Evolutionary conservation across 2,329 filamentous ascomycete genomes (phyloP).

Genomic region (Penicillium occitanis): DNA sequence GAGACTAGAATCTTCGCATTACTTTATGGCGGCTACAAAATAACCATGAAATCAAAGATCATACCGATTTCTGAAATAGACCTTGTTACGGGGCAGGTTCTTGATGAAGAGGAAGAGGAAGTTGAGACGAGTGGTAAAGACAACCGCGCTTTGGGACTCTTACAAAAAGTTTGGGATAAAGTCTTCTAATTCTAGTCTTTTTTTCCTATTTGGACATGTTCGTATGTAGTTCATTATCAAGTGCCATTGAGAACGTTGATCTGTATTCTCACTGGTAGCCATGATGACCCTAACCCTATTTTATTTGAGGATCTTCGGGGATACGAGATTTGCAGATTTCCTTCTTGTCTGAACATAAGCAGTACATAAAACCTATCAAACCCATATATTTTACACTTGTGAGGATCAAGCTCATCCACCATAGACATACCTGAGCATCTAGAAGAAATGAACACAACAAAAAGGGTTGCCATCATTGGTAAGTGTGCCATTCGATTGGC

Average conservation of each 20-base stretch:
- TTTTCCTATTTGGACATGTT: neutral
- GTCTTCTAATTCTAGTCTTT: neutral
- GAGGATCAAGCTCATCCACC: neutral
- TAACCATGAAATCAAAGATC: too few species aligned
- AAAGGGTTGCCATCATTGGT: conserved; percentile 57
- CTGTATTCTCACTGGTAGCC: neutral
- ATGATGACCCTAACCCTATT: neutral
- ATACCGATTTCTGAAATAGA: too few species aligned
- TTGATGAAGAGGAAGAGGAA: too few species aligned
- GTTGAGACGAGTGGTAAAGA: too few species aligned
- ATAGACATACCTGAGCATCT: neutral
- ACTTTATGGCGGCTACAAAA: too few species aligned
- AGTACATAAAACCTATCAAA: neutral
- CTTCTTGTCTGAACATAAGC: neutral
- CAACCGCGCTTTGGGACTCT: too few species aligned
- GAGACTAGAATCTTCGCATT: too few species aligned
- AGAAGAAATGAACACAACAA: conserved; percentile 29
- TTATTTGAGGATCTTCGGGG: neutral
- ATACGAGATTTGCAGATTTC: neutral
- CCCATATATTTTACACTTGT: neutral
- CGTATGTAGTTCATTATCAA: neutral
- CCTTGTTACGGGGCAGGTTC: too few species aligned
- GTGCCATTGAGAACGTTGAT: neutral
- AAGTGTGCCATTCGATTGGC: conserved; percentile 18
- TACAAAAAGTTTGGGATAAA: neutral